Evolutionary conservation across 345 rosid genomes (phyloP).

Genomic region (Heritiera littoralis): DNA sequence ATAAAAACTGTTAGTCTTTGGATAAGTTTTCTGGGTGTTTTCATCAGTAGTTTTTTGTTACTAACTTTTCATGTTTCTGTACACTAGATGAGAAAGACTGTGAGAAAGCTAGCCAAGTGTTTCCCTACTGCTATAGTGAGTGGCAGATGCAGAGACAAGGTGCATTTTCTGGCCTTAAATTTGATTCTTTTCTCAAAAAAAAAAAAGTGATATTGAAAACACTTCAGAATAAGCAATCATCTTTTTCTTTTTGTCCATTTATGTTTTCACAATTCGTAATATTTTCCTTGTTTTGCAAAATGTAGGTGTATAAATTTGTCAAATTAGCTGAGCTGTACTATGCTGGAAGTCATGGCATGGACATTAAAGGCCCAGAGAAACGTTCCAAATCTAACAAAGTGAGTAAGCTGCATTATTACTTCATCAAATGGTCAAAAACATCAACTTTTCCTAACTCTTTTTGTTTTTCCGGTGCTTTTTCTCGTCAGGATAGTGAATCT

Average conservation of each 20-base stretch:
- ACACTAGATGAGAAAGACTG: slow-evolving; percentile 81
- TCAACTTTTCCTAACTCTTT: background rate
- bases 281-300: background rate
- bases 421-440: background rate
- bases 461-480: background rate
- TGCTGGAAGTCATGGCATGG: slow-evolving; percentile 99
- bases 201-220: background rate
- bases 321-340: slow-evolving; percentile 82
- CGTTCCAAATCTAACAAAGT: slow-evolving; percentile 56
- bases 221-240: no score
- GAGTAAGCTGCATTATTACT: slow-evolving; percentile 1
- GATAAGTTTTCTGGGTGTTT: background rate
- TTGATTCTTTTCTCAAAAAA: background rate
- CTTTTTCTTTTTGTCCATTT: background rate
- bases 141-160: slow-evolving; percentile 97
- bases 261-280: background rate
- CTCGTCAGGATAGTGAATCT: slow-evolving; percentile 48
- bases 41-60: background rate
- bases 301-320: slow-evolving; percentile 82
- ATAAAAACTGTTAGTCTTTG: background rate
- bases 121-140: slow-evolving; percentile 94
- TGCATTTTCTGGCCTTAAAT: slow-evolving; percentile 27
- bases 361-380: slow-evolving; percentile 87
- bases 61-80: background rate
- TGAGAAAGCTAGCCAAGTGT: slow-evolving; percentile 55